Base-by-base conservation (phyloP, 352 stramenopile species). In the Phytophthora citricola region DNA sequence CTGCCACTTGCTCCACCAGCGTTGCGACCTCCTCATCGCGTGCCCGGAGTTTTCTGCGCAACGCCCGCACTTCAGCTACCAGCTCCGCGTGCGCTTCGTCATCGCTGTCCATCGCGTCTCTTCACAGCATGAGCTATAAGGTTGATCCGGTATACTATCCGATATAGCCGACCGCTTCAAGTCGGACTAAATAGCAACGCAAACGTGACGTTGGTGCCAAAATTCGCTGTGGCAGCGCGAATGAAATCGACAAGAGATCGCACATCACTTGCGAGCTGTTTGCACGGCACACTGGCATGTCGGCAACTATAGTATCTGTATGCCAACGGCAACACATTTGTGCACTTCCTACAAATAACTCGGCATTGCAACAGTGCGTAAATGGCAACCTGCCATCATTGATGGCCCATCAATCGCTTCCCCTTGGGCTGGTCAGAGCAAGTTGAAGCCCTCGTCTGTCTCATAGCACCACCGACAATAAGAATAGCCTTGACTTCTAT, bases 1-100 rank as follows among this genome's bases (percentile, higher is more conserved):
- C 51, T 14, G 46, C 17, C 41, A 90, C 53, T 41, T 84, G 73
- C 9, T 70, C 58, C 43, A 76, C 61, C 50, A 92, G 51, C 34
- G 76, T 32, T 4, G 40, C 34, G 3, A 74, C 66, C 48, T 87
- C 74, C 9, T 75, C 51, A 20, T 90, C 65, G 14, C 68, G 75
- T 20, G 53, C 69, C 8, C 36, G 57, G 36, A 87, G 56, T 26
- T 78, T 67, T 8, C 46, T 41, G 1, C 69, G 81, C 36, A 87
- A 48, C 31, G 62, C 47, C 14, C 43, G 40, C 44, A 91, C 44
- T 47, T 91, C 72, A 1, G 61, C 71, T 27, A 73, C 49, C 31
- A 71, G 58, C 55, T 82, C 62, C 40, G 79, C 48, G n/a, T 44
- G 53, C 14, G 69, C 67, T 15, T 79, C 69, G 0, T 72, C 52